phyloP scores from a whole-genome alignment of 2,329 filamentous ascomycete genomes.

The Penicillium janthinellum region DNA sequence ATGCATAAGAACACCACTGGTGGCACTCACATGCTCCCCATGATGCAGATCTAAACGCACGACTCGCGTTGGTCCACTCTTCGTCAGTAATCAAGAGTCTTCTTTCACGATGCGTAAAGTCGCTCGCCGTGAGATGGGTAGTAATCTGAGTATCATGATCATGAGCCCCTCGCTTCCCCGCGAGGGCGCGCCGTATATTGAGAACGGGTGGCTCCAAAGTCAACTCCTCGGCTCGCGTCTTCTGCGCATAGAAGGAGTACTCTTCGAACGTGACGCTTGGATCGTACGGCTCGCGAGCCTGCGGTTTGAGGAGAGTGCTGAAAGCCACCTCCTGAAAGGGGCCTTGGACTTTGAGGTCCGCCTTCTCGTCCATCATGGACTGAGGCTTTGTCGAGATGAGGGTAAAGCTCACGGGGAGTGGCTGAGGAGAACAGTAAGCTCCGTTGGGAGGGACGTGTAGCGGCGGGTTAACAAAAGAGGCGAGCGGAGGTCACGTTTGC shows the following conservation, averaged over 20 bases:
- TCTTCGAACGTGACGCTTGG: slow-evolving; percentile 40
- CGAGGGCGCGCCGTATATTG: slow-evolving; percentile 14
- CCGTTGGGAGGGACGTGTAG: neutral
- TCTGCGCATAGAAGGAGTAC: slow-evolving; percentile 44
- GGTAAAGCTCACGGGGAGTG: neutral
- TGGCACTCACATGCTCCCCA: slow-evolving; percentile 17
- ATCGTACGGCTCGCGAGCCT: slow-evolving; percentile 29
- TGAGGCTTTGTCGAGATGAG: neutral
- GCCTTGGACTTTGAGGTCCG: too few relatives aligned
- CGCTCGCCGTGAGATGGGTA: slow-evolving; percentile 10
- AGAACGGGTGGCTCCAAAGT: slow-evolving; percentile 19
- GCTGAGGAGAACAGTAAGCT: neutral
- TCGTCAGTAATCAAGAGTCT: slow-evolving; percentile 21
- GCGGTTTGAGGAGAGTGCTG: slow-evolving; percentile 15
- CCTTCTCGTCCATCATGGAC: slow-evolving; percentile 1
- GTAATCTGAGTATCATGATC: slow-evolving; percentile 7
- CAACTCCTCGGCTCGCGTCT: slow-evolving; percentile 39
- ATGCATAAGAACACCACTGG: rapidly evolving
- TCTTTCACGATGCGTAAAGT: slow-evolving; percentile 15
- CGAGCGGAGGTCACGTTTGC: neutral
- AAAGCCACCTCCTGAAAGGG: neutral
- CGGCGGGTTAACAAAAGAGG: too few relatives aligned
- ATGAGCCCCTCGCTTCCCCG: slow-evolving; percentile 7
- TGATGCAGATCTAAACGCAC: slow-evolving; percentile 18
- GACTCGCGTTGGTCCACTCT: slow-evolving; percentile 25